These are phyloP conservation scores for Aspergillus neotritici DNA, from an alignment of 2,329 filamentous ascomycete genomes.

Conservation along the genomic window DNA sequence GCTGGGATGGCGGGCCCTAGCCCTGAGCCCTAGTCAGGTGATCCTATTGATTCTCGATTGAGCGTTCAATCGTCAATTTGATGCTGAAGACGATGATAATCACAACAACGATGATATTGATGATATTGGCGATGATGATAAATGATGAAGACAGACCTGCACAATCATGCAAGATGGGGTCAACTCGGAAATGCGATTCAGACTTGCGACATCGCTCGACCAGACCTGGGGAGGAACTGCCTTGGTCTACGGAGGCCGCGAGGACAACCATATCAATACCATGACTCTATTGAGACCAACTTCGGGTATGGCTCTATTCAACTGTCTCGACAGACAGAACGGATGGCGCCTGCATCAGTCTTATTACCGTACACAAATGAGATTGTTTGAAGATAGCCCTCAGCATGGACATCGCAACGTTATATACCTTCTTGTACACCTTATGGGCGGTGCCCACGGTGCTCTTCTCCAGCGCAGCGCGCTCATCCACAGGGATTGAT, in stretches of 20 bases:
- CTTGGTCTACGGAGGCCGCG: not conserved
- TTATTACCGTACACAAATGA: not conserved
- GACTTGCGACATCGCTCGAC: too few species aligned
- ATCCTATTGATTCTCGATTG: too few species aligned
- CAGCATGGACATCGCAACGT: slow-evolving; percentile 18
- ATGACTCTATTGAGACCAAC: slow-evolving; percentile 12
- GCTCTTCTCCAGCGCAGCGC: slow-evolving; percentile 5
- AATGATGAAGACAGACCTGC: too few species aligned
- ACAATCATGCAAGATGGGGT: too few species aligned
- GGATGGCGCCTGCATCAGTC: too few species aligned
- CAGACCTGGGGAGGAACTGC: too few species aligned
- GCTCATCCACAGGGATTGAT: slow-evolving; percentile 8
- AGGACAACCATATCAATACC: not conserved
- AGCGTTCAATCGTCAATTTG: too few species aligned
- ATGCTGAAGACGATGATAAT: too few species aligned
- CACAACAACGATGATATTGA: too few species aligned
- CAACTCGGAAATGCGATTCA: too few species aligned
- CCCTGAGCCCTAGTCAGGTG: slow-evolving; percentile 7
- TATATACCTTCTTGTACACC: slow-evolving; percentile 18
- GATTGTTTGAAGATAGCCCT: not conserved
- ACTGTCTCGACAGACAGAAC: too few species aligned
- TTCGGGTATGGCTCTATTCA: slow-evolving; percentile 1
- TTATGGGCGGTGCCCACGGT: slow-evolving; percentile 13
- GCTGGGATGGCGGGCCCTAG: slow-evolving; percentile 3
- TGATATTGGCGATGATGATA: too few species aligned